Evolutionary conservation across 495 filamentous ascomycete genomes (phyloP), one percentile per base, ranked within the genome.

Genomic region (Platismatia glauca): DNA sequence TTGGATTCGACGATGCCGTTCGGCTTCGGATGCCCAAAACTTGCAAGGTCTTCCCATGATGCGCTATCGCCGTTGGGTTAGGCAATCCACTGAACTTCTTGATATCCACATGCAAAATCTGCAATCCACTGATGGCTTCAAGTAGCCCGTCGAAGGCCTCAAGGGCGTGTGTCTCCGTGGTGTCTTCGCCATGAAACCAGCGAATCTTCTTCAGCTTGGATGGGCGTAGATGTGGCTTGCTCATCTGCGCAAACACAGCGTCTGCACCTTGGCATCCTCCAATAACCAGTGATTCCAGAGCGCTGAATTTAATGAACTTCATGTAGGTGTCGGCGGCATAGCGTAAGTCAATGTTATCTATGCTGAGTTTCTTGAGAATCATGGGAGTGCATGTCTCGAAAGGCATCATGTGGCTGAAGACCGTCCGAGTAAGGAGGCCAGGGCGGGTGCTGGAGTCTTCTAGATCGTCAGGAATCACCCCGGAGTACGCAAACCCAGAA

Each of bases 91-190:
- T 6, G 27, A 64, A 53, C 27, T 60, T 39, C n/a, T 37, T 55
- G 56, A 53, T 31, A 57, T 64, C 62, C 31, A 64, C 48, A 20
- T 59, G 57, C 24, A 64, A 37, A 12, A 59, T 27, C 62, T 64
- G 35, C 34, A 64, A 39, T 43, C 46, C 57, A 34, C n/a, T 55
- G 7, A 64, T 34, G 33, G 44, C 34, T 11, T 64, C 56, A 29
- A 64, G 57, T 34, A 58, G 41, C 18, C 57, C 62, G 16, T 64
- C 62, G 59, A 64, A 64, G 44, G 62, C 62, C 44, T 64, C 56
- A 33, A 64, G 46, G 24, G 62, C 57, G 31, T 64, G 62, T 16
- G 43, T 44, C 29, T 59, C 62, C 13, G 33, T 55, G 1, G 57
- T 55, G 7, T 52, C 57, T 57, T 64, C 62, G 16, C 27, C 29